A percentile compares a stretch with the other conserved stretches of the same genome.
These are phyloP conservation scores for Stagonosporopsis cucurbitacearum DNA, from an alignment of 2,329 filamentous ascomycete species.

Conservation along the genomic window DNA sequence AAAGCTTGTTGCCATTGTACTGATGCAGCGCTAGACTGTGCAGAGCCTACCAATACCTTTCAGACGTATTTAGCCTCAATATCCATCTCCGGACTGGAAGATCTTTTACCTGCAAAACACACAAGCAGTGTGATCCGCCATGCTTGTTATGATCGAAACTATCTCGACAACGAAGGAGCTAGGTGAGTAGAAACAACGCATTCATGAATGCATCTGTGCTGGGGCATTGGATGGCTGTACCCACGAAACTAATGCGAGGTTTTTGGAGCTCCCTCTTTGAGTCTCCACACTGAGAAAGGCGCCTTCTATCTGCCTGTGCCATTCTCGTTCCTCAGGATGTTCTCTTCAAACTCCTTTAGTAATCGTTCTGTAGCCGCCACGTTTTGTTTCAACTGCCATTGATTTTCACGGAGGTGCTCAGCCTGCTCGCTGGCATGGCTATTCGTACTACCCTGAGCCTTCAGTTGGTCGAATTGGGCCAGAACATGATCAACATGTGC, in stretches of 20 bases:
- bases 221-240: neutral
- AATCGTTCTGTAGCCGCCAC: constrained; percentile 24
- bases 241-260: neutral
- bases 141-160: neutral
- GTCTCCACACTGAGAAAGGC: too few species aligned
- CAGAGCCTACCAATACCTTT: neutral
- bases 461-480: constrained; percentile 3
- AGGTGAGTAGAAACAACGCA: neutral
- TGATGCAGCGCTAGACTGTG: neutral
- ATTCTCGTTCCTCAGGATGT: constrained; percentile 16
- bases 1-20: neutral
- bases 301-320: neutral
- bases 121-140: neutral
- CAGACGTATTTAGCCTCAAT: neutral
- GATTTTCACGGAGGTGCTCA: constrained; percentile 6
- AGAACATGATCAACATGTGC: constrained; percentile 8
- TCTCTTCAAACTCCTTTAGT: constrained; percentile 26
- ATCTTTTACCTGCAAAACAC: neutral
- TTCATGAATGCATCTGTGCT: neutral
- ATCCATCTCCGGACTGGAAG: too few species aligned
- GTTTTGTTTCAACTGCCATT: constrained; percentile 13
- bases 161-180: too few species aligned
- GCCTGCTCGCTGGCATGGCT: constrained; percentile 2
- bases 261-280: neutral
- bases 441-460: constrained; percentile 6